Evolutionary conservation across 1,139 yeast genomes (phyloP), one percentile per base, ranked within the genome.

Genomic region (Arxiozyma slooffiae): DNA sequence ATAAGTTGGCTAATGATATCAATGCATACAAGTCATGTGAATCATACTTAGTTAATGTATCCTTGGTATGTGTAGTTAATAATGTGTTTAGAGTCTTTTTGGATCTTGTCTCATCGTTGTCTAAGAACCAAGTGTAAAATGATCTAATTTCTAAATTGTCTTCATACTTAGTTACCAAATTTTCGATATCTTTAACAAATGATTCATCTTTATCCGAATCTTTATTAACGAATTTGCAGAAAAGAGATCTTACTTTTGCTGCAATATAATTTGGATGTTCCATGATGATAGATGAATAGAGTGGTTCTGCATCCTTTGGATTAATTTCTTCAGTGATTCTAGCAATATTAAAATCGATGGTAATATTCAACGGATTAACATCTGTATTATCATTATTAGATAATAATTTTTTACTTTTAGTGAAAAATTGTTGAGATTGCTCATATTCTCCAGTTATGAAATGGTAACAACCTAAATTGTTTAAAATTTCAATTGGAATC

Each of bases 21-120:
- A 94, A 75, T 0, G 98, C 94, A 67, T 90, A 92, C 46, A 83
- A 72, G 67, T 92, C 98, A 66, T 89, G 97, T 1, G 89, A 82
- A 64, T 90, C 89, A 62, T 78, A 80, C 52, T 85, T 81, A 37
- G 82, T 85, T 58, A 92, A 75, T 0, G 98, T 88, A 48, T 84
- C 86, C 67, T 87, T 87, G 65, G 86, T 90, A 64, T 87, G 95
- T 23, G 77, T 73, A 54, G 87, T 83, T 66, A 89, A 97, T 38
- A 78, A 68, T 57, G 79, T 83, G 22, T 80, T 79, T 51, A 71
- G 75, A 38, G 60, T 61, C 34, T 68, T 67, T 44, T 64, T 65
- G 8, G 53, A 48, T 24, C 36, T 38, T 20, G 68, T 64, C 51
- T 72, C 75, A 23, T 50, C 64, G 57, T 76, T 78, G 58, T 82